Evolutionary conservation across 495 filamentous ascomycete genomes (phyloP).

Genomic region (Talaromyces thailandensis): DNA sequence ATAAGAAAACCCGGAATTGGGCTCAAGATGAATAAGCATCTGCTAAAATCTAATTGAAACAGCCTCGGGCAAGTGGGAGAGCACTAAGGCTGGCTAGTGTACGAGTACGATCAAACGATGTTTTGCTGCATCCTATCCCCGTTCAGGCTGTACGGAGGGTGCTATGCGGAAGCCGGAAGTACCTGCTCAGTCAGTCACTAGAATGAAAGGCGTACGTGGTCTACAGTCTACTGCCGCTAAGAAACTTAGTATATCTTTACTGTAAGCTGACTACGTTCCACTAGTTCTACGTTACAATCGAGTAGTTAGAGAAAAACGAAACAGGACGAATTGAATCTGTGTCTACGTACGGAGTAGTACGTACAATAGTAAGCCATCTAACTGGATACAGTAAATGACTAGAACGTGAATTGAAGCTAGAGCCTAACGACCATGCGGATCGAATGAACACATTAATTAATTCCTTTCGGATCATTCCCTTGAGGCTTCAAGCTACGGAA

Average conservation of each 20-base stretch:
- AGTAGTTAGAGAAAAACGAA: background rate
- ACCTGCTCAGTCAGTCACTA: background rate
- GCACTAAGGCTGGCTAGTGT: background rate
- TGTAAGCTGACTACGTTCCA: background rate
- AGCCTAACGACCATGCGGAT: background rate
- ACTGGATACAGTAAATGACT: background rate
- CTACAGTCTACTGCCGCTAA: background rate
- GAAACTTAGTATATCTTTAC: background rate
- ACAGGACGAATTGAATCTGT: too few relatives aligned
- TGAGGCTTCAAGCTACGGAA: background rate
- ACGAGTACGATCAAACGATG: background rate
- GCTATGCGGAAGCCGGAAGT: background rate
- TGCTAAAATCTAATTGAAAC: background rate
- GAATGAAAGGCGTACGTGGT: background rate
- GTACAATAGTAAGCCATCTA: background rate
- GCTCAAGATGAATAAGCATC: background rate
- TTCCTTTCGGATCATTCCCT: background rate
- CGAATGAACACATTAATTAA: background rate
- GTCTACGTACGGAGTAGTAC: too few relatives aligned
- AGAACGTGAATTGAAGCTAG: background rate
- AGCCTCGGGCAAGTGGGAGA: background rate
- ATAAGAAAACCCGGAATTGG: background rate
- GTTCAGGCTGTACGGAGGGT: background rate
- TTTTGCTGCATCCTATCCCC: background rate
- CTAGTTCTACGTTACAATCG: background rate